Base-by-base conservation (phyloP, 306 rosid genomes). In the Cucurbita pepo region DNA sequence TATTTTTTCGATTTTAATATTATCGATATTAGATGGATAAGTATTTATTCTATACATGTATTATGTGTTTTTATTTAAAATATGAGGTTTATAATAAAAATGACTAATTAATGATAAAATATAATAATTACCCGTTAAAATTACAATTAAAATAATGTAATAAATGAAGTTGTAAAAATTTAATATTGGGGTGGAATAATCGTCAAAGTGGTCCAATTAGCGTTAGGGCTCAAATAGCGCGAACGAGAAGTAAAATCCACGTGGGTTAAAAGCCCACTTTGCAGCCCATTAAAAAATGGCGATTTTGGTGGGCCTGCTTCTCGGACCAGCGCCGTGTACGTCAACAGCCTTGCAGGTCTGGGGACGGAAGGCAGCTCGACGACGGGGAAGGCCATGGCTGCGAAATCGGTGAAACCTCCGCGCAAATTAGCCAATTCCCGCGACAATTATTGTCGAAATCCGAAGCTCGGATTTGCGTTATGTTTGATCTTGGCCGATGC, bases 401-500 rank as follows among this genome's bases (percentile, higher is more conserved):
- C 52, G 14, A 79, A 77, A 81, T 84, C 93, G 45, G 83, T 76
- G 44, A 82, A 76, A 34, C 78, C 87, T 6, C 71, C 78, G 37
- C 78, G 48, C 8, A 56, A 66, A 82, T 78, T 80, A 15, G 55
- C 56, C 55, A n/a, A 41, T 45, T 56, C 77, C 81, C 19, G 22
- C 38, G 18, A 13, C 62, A 44, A 21, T 0, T 12, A 57, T 10
- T 48, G 78, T 6, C 36, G 73, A 74, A 76, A 82, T 69, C 86
- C 88, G 0, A 88, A 86, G 41, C 22, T 83, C 1, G 76, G 82
- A 72, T 82, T 85, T 37, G 77, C 95, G 5, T 57, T 67, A 57
- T 80, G 86, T 69, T 85, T 94, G 76, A 73, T 91, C 25, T 51
- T 85, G 11, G 85, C 79, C 53, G 97, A 90, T 77, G 82, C 88